A percentile compares a stretch with the other conserved stretches of the same genome.
These are phyloP conservation scores for Glaciozyma antarctica DNA, from an alignment of 768 basidiomycete genomes.

Conservation along the genomic window DNA sequence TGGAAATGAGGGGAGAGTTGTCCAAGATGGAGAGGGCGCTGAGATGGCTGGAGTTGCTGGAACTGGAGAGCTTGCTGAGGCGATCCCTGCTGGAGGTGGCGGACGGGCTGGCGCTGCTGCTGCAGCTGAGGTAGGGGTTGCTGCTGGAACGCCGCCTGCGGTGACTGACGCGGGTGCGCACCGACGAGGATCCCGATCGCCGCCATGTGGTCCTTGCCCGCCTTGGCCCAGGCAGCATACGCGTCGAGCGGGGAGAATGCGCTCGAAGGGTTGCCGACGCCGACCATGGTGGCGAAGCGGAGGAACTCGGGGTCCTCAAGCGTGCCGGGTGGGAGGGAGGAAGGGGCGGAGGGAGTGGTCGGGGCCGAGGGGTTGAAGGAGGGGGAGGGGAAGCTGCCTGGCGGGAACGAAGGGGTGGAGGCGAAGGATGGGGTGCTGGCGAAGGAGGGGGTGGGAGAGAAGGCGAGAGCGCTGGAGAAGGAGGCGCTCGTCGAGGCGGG, in stretches of 20 bases:
- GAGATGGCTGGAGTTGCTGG: not conserved
- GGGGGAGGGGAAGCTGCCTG: not conserved
- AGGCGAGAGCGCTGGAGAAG: no score
- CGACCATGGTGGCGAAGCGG: conserved; percentile 12
- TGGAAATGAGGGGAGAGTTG: not conserved
- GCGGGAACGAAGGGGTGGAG: not conserved
- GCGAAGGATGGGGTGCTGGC: not conserved
- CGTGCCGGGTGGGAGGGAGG: not conserved
- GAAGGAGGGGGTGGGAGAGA: no score
- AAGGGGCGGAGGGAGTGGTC: not conserved
- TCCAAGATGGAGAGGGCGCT: not conserved
- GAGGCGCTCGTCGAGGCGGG: not conserved
- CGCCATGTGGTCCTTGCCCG: not conserved
- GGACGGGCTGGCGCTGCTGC: not conserved
- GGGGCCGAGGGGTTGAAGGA: not conserved
- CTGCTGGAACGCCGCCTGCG: not conserved
- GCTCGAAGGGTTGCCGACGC: not conserved
- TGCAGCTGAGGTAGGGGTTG: not conserved
- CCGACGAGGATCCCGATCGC: conserved; percentile 18
- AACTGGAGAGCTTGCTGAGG: not conserved
- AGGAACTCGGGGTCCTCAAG: conserved; percentile 16
- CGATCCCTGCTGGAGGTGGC: no score
- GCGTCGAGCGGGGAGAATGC: conserved; percentile 7
- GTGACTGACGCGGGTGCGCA: conserved; percentile 8
- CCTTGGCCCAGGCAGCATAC: conserved; percentile 6